These are phyloP conservation scores for Garcia nutans DNA, from an alignment of 345 rosid genomes.

Conservation along the genomic window DNA sequence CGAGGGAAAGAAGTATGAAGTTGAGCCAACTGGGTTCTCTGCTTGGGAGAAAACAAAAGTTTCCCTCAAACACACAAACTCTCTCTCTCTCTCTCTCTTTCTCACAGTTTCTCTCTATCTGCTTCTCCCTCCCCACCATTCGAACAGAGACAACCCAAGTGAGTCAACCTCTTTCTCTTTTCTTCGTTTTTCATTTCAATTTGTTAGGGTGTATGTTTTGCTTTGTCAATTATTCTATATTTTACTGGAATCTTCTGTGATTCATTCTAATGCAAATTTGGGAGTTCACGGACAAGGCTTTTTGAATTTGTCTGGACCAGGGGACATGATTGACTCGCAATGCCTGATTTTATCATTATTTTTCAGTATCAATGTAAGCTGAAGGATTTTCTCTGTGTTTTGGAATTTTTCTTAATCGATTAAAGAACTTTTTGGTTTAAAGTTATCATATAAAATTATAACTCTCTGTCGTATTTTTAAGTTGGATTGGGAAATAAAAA, in stretches of 20 bases:
- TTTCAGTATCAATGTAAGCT: slow-evolving; percentile 58
- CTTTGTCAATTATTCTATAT: too few relatives aligned
- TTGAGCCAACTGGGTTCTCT: too few relatives aligned
- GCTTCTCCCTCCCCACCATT: too few relatives aligned
- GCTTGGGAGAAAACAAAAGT: too few relatives aligned
- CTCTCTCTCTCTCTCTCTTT: too few relatives aligned
- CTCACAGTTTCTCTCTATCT: too few relatives aligned
- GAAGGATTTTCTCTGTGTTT: slow-evolving; percentile 12
- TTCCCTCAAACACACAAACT: too few relatives aligned
- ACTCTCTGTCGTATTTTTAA: background rate
- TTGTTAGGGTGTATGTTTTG: too few relatives aligned
- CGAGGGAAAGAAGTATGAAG: too few relatives aligned
- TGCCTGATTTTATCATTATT: slow-evolving; percentile 60
- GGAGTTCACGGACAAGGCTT: slow-evolving; percentile 75
- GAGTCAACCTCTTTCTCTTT: too few relatives aligned
- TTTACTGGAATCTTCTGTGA: slow-evolving; percentile 50
- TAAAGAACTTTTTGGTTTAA: background rate
- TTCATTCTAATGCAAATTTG: slow-evolving; percentile 70
- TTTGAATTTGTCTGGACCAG: slow-evolving; percentile 66
- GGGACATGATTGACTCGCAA: slow-evolving; percentile 61
- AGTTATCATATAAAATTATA: background rate
- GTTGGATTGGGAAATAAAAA: background rate
- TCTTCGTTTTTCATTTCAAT: too few relatives aligned
- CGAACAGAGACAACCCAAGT: too few relatives aligned
- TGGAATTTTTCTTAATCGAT: slow-evolving; percentile 7